Evolutionary conservation across 345 rosid genomes (phyloP).

Genomic region (Garcia nutans): DNA sequence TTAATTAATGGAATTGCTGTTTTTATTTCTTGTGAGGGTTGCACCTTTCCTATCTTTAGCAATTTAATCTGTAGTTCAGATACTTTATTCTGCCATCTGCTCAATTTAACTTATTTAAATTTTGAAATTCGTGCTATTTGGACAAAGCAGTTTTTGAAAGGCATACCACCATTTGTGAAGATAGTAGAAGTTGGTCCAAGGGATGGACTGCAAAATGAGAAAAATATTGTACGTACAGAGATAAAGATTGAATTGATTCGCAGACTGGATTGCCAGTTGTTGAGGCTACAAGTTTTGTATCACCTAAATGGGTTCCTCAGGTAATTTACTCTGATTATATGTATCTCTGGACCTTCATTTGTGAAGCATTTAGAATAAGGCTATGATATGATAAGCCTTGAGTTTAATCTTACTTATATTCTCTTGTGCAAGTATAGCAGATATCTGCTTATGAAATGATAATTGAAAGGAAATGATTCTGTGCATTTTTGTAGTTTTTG

Average conservation of each 20-base stretch:
- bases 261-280: conserved; percentile 59
- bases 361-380: too few relatives aligned
- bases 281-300: conserved; percentile 78
- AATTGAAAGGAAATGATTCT: too few relatives aligned
- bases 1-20: background rate
- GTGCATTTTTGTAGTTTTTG: too few relatives aligned
- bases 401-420: too few relatives aligned
- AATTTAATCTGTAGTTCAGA: background rate
- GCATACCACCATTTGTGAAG: conserved; percentile 59
- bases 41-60: conserved; percentile 4
- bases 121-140: conserved; percentile 19
- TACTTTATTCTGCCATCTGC: background rate
- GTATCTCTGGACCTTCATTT: too few relatives aligned
- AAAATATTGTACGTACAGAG: conserved; percentile 49
- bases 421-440: too few relatives aligned
- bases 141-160: conserved; percentile 44
- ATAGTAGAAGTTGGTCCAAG: conserved; percentile 82
- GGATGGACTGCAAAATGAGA: conserved; percentile 73
- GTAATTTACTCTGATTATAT: conserved; percentile 25
- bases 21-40: background rate
- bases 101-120: background rate
- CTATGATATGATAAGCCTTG: too few relatives aligned
- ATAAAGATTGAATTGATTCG: conserved; percentile 61
- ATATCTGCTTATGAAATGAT: too few relatives aligned
- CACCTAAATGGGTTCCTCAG: conserved; percentile 88